Conservation (phyloP, 495 filamentous ascomycete species). For the Aspergillus saccharolyticus region DNA sequence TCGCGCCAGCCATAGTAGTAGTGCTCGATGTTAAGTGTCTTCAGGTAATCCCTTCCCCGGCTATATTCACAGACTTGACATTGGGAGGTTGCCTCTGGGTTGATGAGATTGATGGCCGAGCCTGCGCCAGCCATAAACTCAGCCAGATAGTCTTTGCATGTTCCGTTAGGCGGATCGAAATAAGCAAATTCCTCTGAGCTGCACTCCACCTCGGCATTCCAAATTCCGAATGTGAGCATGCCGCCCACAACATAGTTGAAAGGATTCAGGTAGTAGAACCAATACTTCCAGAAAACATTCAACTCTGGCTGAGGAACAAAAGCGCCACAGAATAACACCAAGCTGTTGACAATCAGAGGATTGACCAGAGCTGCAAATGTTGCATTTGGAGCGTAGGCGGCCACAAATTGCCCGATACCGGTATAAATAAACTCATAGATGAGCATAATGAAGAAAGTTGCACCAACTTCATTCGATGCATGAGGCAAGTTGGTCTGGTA, state of each 20-base stretch:
- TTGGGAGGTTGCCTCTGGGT: conserved; percentile 42
- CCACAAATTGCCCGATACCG: conserved; percentile 57
- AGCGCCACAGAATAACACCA: conserved; percentile 51
- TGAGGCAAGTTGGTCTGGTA: conserved; percentile 37
- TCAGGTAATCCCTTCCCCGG: conserved; percentile 30
- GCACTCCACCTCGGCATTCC: conserved; percentile 51
- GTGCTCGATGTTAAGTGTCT: conserved; percentile 29
- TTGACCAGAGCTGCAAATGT: conserved; percentile 50
- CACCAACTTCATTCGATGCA: conserved; percentile 42
- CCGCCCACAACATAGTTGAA: conserved; percentile 59
- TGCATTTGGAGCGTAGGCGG: conserved; percentile 54
- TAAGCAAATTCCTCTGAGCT: conserved; percentile 47
- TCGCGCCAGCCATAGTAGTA: conserved; percentile 37
- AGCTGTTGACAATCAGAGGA: conserved; percentile 52
- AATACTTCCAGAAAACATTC: conserved; percentile 59
- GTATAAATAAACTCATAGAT: conserved; percentile 51
- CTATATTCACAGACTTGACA: conserved; percentile 55
- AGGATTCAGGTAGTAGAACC: conserved; percentile 66
- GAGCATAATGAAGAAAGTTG: conserved; percentile 51
- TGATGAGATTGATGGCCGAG: conserved; percentile 44
- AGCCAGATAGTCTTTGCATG: conserved; percentile 51
- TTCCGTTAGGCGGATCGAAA: conserved; percentile 44
- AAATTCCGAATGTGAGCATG: conserved; percentile 51
- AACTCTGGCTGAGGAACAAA: conserved; percentile 39
- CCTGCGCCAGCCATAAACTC: conserved; percentile 40